Conservation (phyloP, 2,329 filamentous ascomycete species). For the Alternaria sp. region DNA sequence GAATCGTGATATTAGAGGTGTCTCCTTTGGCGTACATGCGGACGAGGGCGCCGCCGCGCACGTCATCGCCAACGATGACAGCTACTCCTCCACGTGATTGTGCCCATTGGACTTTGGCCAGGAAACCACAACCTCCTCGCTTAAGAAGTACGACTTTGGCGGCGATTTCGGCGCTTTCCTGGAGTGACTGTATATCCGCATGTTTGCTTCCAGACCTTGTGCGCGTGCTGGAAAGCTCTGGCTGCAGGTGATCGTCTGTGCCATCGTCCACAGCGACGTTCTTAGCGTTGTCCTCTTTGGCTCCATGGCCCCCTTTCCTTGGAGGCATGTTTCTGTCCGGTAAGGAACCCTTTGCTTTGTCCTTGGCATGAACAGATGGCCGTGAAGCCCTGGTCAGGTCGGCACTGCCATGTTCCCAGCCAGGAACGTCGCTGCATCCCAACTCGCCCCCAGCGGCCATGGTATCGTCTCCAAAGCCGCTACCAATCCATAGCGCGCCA, state of each 20-base stretch:
- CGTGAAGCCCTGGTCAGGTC: conserved; percentile 17
- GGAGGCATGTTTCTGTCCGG: background rate
- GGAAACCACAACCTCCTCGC: conserved; percentile 91
- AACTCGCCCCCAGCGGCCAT: conserved; percentile 80
- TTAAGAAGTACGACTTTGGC: conserved; percentile 93
- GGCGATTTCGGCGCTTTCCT: conserved; percentile 89
- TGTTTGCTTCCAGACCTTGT: conserved; percentile 59
- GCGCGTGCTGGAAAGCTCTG: conserved; percentile 35
- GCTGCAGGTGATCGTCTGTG: conserved; percentile 82
- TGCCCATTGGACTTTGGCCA: conserved; percentile 97
- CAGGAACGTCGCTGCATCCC: conserved; percentile 92
- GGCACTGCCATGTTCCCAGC: conserved; percentile 71
- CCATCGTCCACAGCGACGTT: conserved; percentile 67
- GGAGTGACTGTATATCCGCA: conserved; percentile 89
- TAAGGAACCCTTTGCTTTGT: background rate
- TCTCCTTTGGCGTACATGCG: conserved; percentile 99
- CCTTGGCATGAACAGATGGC: conserved; percentile 5
- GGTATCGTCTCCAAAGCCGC: conserved; percentile 82
- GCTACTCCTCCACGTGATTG: conserved; percentile 88
- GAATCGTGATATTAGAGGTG: conserved; percentile 93
- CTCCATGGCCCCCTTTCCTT: conserved; percentile 11
- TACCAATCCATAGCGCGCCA: conserved; percentile 91
- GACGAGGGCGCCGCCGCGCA: conserved; percentile 85
- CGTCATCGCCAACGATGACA: conserved; percentile 92
- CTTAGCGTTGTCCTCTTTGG: conserved; percentile 1